Evolutionary conservation across 2,329 filamentous ascomycete species (phyloP).

Genomic region (Talaromyces sp.): DNA sequence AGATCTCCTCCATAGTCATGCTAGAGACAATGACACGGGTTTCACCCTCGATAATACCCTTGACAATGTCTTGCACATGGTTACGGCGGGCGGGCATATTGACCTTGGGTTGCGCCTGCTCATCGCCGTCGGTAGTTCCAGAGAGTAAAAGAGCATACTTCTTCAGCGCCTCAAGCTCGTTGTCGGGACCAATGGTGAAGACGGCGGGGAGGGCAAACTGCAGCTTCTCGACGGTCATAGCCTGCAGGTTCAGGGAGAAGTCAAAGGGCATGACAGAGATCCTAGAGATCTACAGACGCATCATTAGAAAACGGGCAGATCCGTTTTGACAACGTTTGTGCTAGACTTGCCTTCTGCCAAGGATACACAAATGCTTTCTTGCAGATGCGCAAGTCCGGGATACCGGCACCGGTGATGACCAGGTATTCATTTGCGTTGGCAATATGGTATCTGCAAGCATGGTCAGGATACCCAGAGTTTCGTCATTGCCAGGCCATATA

Average conservation of each 20-base stretch:
- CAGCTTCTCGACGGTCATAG: slow-evolving; percentile 85
- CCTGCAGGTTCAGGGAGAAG: slow-evolving; percentile 75
- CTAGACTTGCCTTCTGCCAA: slow-evolving; percentile 52
- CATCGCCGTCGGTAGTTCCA: slow-evolving; percentile 47
- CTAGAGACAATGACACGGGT: slow-evolving; percentile 75
- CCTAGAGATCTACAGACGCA: slow-evolving; percentile 20
- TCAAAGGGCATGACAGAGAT: slow-evolving; percentile 55
- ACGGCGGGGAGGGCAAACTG: slow-evolving; percentile 77
- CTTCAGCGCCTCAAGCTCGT: slow-evolving; percentile 63
- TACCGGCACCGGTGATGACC: slow-evolving; percentile 74
- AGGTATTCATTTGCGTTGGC: slow-evolving; percentile 78
- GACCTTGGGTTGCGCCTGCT: slow-evolving; percentile 31
- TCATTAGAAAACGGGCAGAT: neutral
- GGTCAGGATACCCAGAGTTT: neutral
- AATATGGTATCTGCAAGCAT: slow-evolving; percentile 55
- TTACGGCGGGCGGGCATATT: slow-evolving; percentile 43
- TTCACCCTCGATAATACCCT: slow-evolving; percentile 85
- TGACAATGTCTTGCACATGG: slow-evolving; percentile 79
- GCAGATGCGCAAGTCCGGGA: slow-evolving; percentile 68
- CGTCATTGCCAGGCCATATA: neutral
- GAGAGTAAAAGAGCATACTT: slow-evolving; percentile 80
- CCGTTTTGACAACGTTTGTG: neutral
- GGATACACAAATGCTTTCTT: slow-evolving; percentile 71
- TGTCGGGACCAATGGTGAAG: slow-evolving; percentile 78
- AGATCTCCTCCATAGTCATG: slow-evolving; percentile 93